Conservation (phyloP, 1,284 basidiomycete species). For the Puccinia polysora region DNA sequence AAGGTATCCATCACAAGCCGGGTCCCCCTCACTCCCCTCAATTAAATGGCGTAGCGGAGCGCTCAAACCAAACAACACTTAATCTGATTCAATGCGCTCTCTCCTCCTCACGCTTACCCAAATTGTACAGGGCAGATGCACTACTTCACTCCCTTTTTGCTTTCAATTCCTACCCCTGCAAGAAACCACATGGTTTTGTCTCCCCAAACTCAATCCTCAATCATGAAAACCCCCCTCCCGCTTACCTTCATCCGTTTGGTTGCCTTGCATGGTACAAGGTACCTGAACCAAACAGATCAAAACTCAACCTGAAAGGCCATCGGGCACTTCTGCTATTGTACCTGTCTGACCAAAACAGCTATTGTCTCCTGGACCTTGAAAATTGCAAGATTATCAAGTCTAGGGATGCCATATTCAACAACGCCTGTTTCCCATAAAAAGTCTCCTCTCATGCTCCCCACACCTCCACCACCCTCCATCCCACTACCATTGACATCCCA, state of each 20-base stretch:
- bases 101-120: background rate
- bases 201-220: background rate
- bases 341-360: conserved; percentile 9
- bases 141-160: background rate
- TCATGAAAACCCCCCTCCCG: background rate
- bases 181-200: background rate
- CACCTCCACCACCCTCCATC: background rate
- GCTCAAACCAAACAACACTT: background rate
- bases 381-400: background rate
- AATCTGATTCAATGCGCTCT: conserved; percentile 1
- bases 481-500: background rate
- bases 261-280: background rate
- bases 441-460: background rate
- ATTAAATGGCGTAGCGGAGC: conserved; percentile 29
- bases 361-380: background rate
- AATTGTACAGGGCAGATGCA: conserved; percentile 18
- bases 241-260: conserved; percentile 12
- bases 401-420: background rate
- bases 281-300: background rate
- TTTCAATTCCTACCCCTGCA: conserved; percentile 6
- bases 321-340: background rate
- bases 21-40: conserved; percentile 41
- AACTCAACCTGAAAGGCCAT: background rate
- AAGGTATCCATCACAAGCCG: conserved; percentile 35
- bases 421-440: background rate